Evolutionary conservation across 352 stramenopile genomes (phyloP).

Genomic region (Blastocystis sp.): DNA sequence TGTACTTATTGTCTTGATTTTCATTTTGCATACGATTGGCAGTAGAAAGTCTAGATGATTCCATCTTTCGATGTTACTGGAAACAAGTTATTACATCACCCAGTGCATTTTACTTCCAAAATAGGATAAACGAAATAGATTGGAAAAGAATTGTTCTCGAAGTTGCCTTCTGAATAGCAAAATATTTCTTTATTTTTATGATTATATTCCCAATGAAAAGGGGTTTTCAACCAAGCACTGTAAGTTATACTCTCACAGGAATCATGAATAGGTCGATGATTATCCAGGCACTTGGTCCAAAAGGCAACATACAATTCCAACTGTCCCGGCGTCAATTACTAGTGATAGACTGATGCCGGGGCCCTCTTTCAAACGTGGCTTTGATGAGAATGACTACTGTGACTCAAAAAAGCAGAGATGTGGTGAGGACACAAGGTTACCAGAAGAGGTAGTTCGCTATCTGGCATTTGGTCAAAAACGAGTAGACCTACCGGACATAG

Average conservation of each 20-base stretch:
- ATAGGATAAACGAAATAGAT: too few relatives aligned
- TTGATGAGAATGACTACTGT: not conserved
- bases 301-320: not conserved
- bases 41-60: too few relatives aligned
- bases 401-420: not conserved
- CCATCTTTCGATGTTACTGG: too few relatives aligned
- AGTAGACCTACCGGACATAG: not conserved
- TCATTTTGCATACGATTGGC: too few relatives aligned
- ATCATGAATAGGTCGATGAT: not conserved
- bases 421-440: not conserved
- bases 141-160: not conserved
- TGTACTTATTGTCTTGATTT: too few relatives aligned
- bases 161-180: too few relatives aligned
- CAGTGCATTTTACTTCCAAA: too few relatives aligned
- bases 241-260: not conserved
- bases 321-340: too few relatives aligned
- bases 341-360: not conserved
- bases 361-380: not conserved
- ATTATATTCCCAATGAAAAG: not conserved
- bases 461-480: not conserved
- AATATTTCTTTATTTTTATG: not conserved
- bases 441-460: not conserved
- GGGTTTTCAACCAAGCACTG: not conserved
- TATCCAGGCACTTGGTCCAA: not conserved
- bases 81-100: too few relatives aligned